These are phyloP conservation scores for Penicillium brevicompactum DNA, from an alignment of 2,329 filamentous ascomycete species.

Conservation along the genomic window DNA sequence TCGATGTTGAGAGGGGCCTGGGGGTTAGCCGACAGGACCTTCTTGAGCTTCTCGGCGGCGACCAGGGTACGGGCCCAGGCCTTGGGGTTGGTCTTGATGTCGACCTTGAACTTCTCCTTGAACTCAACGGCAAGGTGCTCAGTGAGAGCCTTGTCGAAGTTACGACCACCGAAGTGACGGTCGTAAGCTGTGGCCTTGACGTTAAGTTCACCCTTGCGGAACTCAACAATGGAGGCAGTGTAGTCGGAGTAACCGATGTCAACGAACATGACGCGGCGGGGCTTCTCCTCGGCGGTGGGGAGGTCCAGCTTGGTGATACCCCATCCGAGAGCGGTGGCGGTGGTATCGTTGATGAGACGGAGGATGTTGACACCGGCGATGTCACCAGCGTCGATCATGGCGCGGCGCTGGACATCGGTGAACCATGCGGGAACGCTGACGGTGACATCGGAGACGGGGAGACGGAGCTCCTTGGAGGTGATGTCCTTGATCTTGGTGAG, in stretches of 20 bases:
- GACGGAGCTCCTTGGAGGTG: constrained; percentile 80
- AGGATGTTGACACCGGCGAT: constrained; percentile 92
- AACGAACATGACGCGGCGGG: constrained; percentile 84
- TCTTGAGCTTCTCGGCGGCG: constrained; percentile 96
- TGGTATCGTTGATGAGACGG: constrained; percentile 96
- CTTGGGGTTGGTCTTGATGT: constrained; percentile 88
- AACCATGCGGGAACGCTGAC: constrained; percentile 97
- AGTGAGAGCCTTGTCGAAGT: constrained; percentile 93
- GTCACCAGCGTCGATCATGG: constrained; percentile 86
- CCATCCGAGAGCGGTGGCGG: constrained; percentile 91
- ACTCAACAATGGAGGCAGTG: constrained; percentile 91
- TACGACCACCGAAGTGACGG: constrained; percentile 93
- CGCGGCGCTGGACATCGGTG: constrained; percentile 88
- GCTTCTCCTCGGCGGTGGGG: constrained; percentile 84
- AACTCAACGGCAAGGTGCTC: constrained; percentile 96
- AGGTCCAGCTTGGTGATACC: constrained; percentile 98
- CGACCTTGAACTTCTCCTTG: constrained; percentile 96
- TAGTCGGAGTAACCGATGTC: constrained; percentile 98
- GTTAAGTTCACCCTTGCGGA: constrained; percentile 92
- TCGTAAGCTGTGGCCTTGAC: constrained; percentile 93
- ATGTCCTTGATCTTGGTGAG: constrained; percentile 92
- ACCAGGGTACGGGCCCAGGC: constrained; percentile 83
- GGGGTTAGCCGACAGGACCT: constrained; percentile 94
- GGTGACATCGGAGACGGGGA: constrained; percentile 89
- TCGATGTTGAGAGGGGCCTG: constrained; percentile 93